These are phyloP conservation scores for Hyphodiscus sp. DNA, from an alignment of 2,329 filamentous ascomycete species.

Conservation along the genomic window DNA sequence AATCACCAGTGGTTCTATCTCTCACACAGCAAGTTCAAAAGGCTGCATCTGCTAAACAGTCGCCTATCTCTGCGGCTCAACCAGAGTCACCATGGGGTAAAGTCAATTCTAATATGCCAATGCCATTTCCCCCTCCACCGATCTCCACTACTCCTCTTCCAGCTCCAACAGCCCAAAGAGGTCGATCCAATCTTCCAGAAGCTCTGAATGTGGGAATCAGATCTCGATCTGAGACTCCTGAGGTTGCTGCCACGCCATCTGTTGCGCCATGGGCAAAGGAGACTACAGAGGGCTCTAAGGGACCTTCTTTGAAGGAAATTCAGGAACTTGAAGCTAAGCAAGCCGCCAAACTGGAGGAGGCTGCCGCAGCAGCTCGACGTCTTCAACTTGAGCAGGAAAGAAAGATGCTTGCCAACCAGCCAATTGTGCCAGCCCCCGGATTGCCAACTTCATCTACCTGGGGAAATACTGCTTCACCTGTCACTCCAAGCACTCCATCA, in stretches of 20 bases:
- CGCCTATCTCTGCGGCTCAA: slow-evolving; percentile 39
- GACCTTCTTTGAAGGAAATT: slow-evolving; percentile 91
- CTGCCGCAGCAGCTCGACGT: slow-evolving; percentile 70
- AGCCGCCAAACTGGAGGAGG: slow-evolving; percentile 81
- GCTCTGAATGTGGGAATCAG: slow-evolving; percentile 54
- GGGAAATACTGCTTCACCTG: slow-evolving; percentile 38
- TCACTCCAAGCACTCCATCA: slow-evolving; percentile 25
- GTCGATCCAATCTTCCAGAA: slow-evolving; percentile 77
- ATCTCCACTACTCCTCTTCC: slow-evolving; percentile 76
- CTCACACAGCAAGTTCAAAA: slow-evolving; percentile 82
- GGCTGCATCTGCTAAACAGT: slow-evolving; percentile 55
- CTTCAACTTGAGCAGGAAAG: slow-evolving; percentile 75
- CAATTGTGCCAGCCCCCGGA: slow-evolving; percentile 63
- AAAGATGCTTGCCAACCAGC: slow-evolving; percentile 44
- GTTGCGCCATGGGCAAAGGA: slow-evolving; percentile 96
- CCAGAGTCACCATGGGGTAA: slow-evolving; percentile 51
- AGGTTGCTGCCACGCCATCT: slow-evolving; percentile 54
- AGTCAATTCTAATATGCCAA: slow-evolving; percentile 61
- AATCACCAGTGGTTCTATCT: slow-evolving; percentile 51
- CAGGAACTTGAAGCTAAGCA: slow-evolving; percentile 93
- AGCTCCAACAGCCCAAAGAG: slow-evolving; percentile 81
- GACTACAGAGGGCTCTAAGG: slow-evolving; percentile 65
- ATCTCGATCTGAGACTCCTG: slow-evolving; percentile 74
- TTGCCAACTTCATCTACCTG: slow-evolving; percentile 85
- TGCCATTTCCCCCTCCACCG: slow-evolving; percentile 62